These are phyloP conservation scores for Hericium rajendrae DNA, from an alignment of 768 basidiomycete species.

Conservation along the genomic window DNA sequence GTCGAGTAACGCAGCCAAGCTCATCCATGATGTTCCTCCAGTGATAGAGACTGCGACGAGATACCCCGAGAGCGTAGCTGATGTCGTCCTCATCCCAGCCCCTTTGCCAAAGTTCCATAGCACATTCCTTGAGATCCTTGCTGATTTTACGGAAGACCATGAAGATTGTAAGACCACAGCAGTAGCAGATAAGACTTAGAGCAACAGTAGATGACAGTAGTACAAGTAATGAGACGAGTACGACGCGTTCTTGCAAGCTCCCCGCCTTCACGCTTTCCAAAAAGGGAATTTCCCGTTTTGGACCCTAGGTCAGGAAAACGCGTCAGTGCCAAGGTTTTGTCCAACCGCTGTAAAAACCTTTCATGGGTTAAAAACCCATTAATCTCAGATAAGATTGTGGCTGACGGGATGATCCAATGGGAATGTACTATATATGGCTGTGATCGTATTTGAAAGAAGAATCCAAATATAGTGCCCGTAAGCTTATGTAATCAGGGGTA, in stretches of 20 bases:
- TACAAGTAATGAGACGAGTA: not conserved
- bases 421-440: no score
- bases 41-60: not conserved
- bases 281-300: not conserved
- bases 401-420: no score
- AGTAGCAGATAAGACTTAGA: not conserved
- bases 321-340: not conserved
- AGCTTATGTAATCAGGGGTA: no score
- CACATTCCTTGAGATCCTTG: not conserved
- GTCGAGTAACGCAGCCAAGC: not conserved
- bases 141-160: not conserved
- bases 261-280: no score
- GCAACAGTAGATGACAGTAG: not conserved
- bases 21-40: not conserved
- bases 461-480: no score
- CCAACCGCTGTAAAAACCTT: no score
- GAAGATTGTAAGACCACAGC: no score
- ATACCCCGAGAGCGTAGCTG: not conserved
- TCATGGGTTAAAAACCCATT: no score
- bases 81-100: conserved; percentile 1
- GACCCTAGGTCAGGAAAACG: not conserved
- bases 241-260: not conserved
- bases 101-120: not conserved
- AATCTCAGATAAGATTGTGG: no score
- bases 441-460: no score